Evolutionary conservation across 176 grass and related monocot genomes (phyloP).

Genomic region (Triticum urartu): DNA sequence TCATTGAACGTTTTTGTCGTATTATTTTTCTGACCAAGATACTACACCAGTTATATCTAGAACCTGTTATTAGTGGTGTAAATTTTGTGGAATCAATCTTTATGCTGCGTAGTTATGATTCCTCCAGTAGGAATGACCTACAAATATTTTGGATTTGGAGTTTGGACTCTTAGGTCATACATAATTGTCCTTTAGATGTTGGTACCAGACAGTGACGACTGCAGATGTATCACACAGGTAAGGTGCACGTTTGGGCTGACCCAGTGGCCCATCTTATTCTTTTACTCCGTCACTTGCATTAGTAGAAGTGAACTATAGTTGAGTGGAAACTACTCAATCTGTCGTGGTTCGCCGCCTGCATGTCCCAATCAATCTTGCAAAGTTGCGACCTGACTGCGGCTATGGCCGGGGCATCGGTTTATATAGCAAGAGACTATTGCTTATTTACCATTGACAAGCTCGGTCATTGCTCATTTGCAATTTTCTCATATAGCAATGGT

Average conservation of each 20-base stretch:
- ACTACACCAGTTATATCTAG: constrained; percentile 21
- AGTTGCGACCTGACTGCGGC: background rate
- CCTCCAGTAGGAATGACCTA: background rate
- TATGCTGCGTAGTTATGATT: background rate
- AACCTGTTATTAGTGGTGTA: background rate
- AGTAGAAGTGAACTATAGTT: background rate
- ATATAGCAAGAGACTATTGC: no score
- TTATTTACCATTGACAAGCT: no score
- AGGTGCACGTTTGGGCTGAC: background rate
- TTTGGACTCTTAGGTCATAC: constrained; percentile 23
- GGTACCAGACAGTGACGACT: background rate
- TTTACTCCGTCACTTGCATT: background rate
- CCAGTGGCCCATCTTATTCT: background rate
- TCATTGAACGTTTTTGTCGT: background rate
- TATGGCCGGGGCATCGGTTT: no score
- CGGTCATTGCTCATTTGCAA: no score
- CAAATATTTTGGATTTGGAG: constrained; percentile 10
- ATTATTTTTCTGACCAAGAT: constrained; percentile 27
- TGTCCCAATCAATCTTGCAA: background rate
- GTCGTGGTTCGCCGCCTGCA: background rate
- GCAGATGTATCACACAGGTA: background rate
- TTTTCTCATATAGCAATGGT: no score
- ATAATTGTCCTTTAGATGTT: constrained; percentile 23
- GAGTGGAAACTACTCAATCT: constrained; percentile 6
- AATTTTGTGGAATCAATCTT: background rate